Base-by-base conservation (phyloP, 2,329 filamentous ascomycete species). In the Aspergillus pseudoviridinutans region DNA sequence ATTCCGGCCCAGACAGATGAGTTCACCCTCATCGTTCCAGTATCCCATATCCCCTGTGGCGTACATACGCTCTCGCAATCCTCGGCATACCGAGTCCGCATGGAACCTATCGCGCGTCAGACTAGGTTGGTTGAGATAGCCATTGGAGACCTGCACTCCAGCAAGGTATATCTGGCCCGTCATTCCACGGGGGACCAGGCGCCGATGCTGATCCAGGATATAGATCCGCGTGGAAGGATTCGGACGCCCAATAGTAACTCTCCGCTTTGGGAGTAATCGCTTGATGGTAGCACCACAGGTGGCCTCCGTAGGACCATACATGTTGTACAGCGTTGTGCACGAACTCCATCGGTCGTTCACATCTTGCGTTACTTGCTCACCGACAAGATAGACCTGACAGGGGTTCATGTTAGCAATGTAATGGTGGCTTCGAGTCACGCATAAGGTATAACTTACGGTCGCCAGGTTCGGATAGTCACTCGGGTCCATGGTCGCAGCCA, bases 251-350 rank as follows among this genome's bases (percentile, higher is more conserved):
- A 79, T 61, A 0, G 69, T 76, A 1, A 80, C 74, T 0, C 64
- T 56, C 32, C 67, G 8, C 0, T 62, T 55, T 0, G 66, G 59
- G 0, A 22, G 44, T 0, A 78, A 61, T 3, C 52, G 50, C 46
- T 73, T 68, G 38, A 76, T 73, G 1, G 72, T 76, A 0, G 72
- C 71, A 5, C 72, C 74, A 51, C 71, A 72, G 0, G 75, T 79
- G 2, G 60, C 70, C 59, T 79, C 78, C 0, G 75, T 77, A 4
- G 78, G 78, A 0, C 78, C 78, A 54, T 79, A 80, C 68, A 74
- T 73, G 58, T 80, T 80, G 63, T 71, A 78, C 1, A 77, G 25
- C 1, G 27, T 41, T 27, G 58, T 67, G n/a, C 49, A 50, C 5
- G 42, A 22, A 2, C 69, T 58, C 77, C 77, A 79, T 1, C 6